These are phyloP conservation scores for Alternaria sp. DNA, from an alignment of 2,329 filamentous ascomycete genomes.

Conservation along the genomic window DNA sequence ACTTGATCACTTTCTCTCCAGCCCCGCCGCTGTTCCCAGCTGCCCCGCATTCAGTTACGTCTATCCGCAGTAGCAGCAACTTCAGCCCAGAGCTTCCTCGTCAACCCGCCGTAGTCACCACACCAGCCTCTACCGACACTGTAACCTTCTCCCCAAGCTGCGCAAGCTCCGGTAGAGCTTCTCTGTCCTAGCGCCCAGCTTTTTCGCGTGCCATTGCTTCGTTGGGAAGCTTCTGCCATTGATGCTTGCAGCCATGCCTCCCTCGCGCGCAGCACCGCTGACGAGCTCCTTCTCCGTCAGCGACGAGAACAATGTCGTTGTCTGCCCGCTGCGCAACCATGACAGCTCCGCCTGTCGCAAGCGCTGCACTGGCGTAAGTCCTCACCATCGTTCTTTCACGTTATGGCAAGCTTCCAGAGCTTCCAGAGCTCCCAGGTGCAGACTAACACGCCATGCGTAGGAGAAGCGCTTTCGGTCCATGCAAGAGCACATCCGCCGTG, in stretches of 20 bases:
- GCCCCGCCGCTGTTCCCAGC: constrained; percentile 18
- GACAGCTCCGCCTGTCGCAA: constrained; percentile 98
- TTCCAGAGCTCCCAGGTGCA: constrained; percentile 15
- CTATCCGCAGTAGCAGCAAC: constrained; percentile 20
- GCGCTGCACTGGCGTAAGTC: constrained; percentile 95
- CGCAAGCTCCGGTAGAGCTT: constrained; percentile 13
- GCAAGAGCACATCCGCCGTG: constrained; percentile 98
- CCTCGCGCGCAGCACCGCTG: constrained; percentile 77
- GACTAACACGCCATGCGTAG: constrained; percentile 60
- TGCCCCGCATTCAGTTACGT: constrained; percentile 22
- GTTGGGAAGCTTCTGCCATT: constrained; percentile 30
- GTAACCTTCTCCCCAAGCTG: constrained; percentile 8
- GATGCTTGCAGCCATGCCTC: constrained; percentile 76
- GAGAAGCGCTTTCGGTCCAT: constrained; percentile 97
- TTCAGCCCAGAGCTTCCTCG: constrained; percentile 15
- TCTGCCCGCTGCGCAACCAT: constrained; percentile 94
- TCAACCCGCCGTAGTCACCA: constrained; percentile 9
- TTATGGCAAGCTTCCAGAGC: constrained; percentile 11
- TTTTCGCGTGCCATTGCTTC: constrained; percentile 15
- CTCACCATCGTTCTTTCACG: constrained; percentile 18
- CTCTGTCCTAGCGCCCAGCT: constrained; percentile 4
- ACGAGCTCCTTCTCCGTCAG: constrained; percentile 92
- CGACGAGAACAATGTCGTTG: constrained; percentile 93
- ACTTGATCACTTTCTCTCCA: constrained; percentile 12
- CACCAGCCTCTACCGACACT: constrained; percentile 5